Evolutionary conservation across 2,329 filamentous ascomycete genomes (phyloP), one percentile per base, ranked within the genome.

Genomic region (Clarireedia hainanense): DNA sequence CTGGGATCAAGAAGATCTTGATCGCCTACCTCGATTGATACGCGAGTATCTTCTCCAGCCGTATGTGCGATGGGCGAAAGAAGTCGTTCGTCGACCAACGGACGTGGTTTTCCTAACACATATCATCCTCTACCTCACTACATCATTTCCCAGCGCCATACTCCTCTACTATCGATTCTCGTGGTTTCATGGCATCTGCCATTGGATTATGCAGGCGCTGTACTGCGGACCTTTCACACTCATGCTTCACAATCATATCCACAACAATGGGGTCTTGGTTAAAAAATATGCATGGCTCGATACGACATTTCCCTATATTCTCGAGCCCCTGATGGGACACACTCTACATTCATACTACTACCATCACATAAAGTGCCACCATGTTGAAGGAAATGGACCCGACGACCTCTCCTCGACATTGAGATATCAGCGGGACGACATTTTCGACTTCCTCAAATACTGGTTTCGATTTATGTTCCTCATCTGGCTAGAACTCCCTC

Each of bases 321-420:
- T 82, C 10, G 86, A 91, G 62, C 88, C 88, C 0, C 71, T 92
- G 56, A 86, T 90, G 80, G 88, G 88, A 10, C 88, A 92, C 66
- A 91, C 88, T 0, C 91, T 87, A 86, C 89, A 92, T 71, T 85
- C 84, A 2, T 92, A 92, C 72, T 92, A 80, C 68, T 91, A 90
- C 67, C 88, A 92, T 67, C 88, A 92, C 65, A 86, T 91, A 67
- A 92, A 92, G 74, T 87, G 91, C 66, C 88, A 92, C 67, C 88
- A 92, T 62, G 83, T 91, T 55, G 88, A 91, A 71, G 85, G 83
- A 59, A 92, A 92, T 64, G 88, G 88, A 0, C 86, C 87, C 0
- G 78, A 85, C 47, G 88, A 92, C 65, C 75, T 91, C 0, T 89
- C 84, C 1, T 87, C 86, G 0, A 92, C 88, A 0, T 79, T 92